phyloP scores from a whole-genome alignment of 1,139 yeast species.

The Nematodospora anomalae region DNA sequence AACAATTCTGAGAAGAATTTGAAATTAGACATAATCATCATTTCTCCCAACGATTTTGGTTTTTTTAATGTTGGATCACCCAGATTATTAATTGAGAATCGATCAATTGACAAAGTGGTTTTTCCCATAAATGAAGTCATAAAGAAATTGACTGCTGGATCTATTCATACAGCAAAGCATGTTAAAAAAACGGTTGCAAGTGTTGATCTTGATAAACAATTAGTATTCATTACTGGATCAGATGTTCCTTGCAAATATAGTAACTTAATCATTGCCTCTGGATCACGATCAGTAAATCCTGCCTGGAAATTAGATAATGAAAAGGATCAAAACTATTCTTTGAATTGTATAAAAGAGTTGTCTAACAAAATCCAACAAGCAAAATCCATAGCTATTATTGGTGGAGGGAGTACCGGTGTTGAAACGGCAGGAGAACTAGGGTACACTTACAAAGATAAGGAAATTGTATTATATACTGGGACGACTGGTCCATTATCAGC shows the following conservation, averaged over 20 bases:
- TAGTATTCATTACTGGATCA: slow-evolving; percentile 13
- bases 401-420: slow-evolving; percentile 46
- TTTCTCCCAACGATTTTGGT: slow-evolving; percentile 21
- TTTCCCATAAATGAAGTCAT: slow-evolving; percentile 22
- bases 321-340: slow-evolving; percentile 16
- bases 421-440: slow-evolving; percentile 40
- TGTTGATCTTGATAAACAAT: slow-evolving; percentile 23
- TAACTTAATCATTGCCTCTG: slow-evolving; percentile 35
- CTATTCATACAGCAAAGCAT: slow-evolving; percentile 17
- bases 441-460: slow-evolving; percentile 16
- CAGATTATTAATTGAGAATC: slow-evolving; percentile 29
- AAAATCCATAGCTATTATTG: slow-evolving; percentile 31
- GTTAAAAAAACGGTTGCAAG: slow-evolving; percentile 24
- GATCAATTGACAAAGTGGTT: slow-evolving; percentile 18
- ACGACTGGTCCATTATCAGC: slow-evolving; percentile 23
- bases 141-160: slow-evolving; percentile 13
- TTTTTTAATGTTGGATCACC: slow-evolving; percentile 31
- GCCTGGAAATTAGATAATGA: slow-evolving; percentile 27
- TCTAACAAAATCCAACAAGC: slow-evolving; percentile 20
- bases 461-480: slow-evolving; percentile 31
- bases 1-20: slow-evolving; percentile 5
- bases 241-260: slow-evolving; percentile 23
- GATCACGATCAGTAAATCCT: slow-evolving; percentile 23
- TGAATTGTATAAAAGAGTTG: slow-evolving; percentile 18
- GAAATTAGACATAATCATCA: slow-evolving; percentile 16